Evolutionary conservation across 495 filamentous ascomycete species (phyloP).

Genomic region (Lophiostoma macrostomum): DNA sequence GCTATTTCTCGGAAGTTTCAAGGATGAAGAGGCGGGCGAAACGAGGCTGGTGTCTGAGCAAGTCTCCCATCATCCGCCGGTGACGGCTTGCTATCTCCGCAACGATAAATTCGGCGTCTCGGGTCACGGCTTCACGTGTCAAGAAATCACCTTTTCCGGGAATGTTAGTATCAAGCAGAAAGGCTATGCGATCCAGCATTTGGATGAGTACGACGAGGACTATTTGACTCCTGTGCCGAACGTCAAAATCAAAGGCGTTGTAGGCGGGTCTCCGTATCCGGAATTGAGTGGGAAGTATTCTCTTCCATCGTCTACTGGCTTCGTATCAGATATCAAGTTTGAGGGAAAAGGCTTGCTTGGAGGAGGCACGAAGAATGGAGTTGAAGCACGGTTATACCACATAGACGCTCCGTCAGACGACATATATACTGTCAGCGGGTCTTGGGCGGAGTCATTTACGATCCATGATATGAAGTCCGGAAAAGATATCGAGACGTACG

Average conservation of each 20-base stretch:
- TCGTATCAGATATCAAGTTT: constrained; percentile 17
- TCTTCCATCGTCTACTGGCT: constrained; percentile 4
- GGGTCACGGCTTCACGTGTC: constrained; percentile 36
- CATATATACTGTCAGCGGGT: constrained; percentile 7
- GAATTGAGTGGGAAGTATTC: constrained; percentile 12
- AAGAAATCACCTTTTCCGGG: constrained; percentile 38
- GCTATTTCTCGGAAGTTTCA: constrained; percentile 30
- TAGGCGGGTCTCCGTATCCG: constrained; percentile 40
- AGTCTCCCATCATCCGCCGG: constrained; percentile 30
- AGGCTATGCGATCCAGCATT: constrained; percentile 39
- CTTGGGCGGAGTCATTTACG: constrained; percentile 7
- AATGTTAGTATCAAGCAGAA: constrained; percentile 38
- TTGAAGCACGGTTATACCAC: constrained; percentile 8
- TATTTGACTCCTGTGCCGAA: constrained; percentile 50
- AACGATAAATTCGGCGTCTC: constrained; percentile 34
- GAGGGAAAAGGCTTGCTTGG: constrained; percentile 12
- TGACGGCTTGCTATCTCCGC: constrained; percentile 39
- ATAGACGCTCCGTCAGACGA: neutral
- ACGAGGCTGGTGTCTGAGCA: neutral
- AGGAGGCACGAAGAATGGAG: constrained; percentile 16
- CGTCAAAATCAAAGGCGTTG: constrained; percentile 45
- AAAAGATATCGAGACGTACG: constrained; percentile 12
- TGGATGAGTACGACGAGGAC: constrained; percentile 50
- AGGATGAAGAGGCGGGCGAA: constrained; percentile 14
- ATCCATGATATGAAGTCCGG: constrained; percentile 8